Base-by-base conservation (phyloP, 2,329 filamentous ascomycete genomes). In the Fusarium miscanthi region DNA sequence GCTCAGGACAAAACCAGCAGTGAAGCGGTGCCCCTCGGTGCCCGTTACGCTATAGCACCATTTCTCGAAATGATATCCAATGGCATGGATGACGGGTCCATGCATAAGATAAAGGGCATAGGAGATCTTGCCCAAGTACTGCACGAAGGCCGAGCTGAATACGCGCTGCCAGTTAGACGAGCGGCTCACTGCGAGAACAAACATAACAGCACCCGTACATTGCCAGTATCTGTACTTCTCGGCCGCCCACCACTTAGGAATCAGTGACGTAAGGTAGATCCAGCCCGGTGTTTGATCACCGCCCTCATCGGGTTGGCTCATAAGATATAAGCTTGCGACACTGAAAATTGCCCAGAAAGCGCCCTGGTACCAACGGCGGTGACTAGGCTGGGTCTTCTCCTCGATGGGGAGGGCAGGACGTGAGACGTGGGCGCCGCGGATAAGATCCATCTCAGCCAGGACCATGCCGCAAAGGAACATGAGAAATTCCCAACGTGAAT, bases 91-190 rank as follows among this genome's bases (percentile, higher is more conserved):
- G 5, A 86, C 83, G 7, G 87, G 86, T 2, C 88, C 87, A 76
- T 91, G 89, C 82, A 90, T 86, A 19, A 91, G 84, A 77, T 91
- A 91, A 31, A 91, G 77, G 54, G 87, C 85, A 76, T 89, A 91
- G 58, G 87, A 90, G 72, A 91, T 86, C 76, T 86, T 86, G 65
- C 89, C 89, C 10, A 91, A 81, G 78, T 90, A 91, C 75, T 89
- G 88, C 6, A 89, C 81, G 21, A 83, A 73, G 5, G 80, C 75
- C 3, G 82, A 80, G 75, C 86, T 86, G 79, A 90, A 89, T 63
- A 89, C 80, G 23, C 81, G 79, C 74, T 87, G 86, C 82, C 87
- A 86, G 8, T 76, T 79, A 5, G 79, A 77, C 8, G 85, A 85
- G 59, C 85, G 83, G 30, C 85, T 83, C 23, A 87, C 85, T 40